These are phyloP conservation scores for Neobulgaria alba DNA, from an alignment of 2,329 filamentous ascomycete species.

Conservation along the genomic window DNA sequence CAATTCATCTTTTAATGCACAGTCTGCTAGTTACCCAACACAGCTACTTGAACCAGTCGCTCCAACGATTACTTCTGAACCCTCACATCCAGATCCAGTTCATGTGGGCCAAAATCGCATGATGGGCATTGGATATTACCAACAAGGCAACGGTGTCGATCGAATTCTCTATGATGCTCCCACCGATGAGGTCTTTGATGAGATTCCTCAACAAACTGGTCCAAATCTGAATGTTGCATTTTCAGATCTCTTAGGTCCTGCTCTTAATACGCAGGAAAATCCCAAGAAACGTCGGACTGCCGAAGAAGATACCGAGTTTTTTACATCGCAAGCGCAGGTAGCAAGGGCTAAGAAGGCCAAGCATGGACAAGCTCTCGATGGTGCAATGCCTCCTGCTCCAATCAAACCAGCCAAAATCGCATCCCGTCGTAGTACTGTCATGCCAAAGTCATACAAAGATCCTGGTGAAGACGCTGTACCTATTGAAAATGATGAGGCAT, in stretches of 20 bases:
- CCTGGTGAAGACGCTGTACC: constrained; percentile 20
- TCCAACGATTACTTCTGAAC: constrained; percentile 10
- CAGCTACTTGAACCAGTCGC: constrained; percentile 16
- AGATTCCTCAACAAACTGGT: constrained; percentile 2
- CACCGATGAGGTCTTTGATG: constrained; percentile 8
- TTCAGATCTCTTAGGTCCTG: constrained; percentile 19
- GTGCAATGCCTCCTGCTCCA: not conserved
- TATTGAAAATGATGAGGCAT: constrained; percentile 18
- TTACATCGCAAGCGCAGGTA: constrained; percentile 21
- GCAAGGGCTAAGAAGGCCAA: constrained; percentile 8
- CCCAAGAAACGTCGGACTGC: constrained; percentile 20
- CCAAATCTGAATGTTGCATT: constrained; percentile 18
- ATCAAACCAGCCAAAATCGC: constrained; percentile 12
- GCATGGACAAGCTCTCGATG: constrained; percentile 1
- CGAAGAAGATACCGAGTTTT: constrained; percentile 22
- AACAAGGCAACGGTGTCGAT: constrained; percentile 22
- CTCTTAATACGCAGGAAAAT: constrained; percentile 6
- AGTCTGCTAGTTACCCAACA: constrained; percentile 17
- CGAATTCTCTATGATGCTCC: constrained; percentile 27
- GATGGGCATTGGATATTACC: constrained; percentile 28
- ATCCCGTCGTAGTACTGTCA: constrained; percentile 14
- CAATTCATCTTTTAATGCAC: constrained; percentile 10
- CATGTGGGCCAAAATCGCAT: constrained; percentile 18
- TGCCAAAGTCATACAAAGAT: constrained; percentile 19
- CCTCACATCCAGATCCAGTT: constrained; percentile 20